Evolutionary conservation across 305 asterid species (phyloP).

Genomic region (Petunia hybrid): DNA sequence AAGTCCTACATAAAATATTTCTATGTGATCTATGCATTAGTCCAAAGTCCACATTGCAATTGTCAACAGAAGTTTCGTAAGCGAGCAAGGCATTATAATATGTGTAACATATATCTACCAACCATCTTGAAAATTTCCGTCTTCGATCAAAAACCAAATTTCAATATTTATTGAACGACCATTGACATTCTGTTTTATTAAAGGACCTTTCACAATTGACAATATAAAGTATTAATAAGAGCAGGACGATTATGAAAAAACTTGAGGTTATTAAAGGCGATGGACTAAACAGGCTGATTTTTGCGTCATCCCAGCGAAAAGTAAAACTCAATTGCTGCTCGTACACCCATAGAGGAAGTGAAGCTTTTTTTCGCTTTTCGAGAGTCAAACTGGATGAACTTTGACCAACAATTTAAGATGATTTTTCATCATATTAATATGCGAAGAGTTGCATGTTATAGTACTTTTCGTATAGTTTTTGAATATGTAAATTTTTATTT

Average conservation of each 20-base stretch:
- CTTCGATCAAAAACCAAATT: not conserved
- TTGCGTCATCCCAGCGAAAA: not conserved
- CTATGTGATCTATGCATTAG: not conserved
- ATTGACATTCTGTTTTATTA: not conserved
- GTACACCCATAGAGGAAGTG: not conserved
- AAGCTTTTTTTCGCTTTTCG: no score
- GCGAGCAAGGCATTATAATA: not conserved
- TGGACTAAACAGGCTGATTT: not conserved
- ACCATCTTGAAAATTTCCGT: constrained; percentile 11
- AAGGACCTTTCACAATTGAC: not conserved
- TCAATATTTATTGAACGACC: constrained; percentile 22
- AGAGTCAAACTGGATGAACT: no score
- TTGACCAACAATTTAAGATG: no score
- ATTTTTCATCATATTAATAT: no score
- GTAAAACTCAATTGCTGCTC: not conserved
- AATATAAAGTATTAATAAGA: not conserved
- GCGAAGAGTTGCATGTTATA: no score
- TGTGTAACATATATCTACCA: not conserved
- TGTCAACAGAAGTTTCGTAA: not conserved
- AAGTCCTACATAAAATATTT: no score
- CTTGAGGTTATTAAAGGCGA: not conserved
- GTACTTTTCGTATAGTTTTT: no score
- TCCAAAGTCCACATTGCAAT: constrained; percentile 10
- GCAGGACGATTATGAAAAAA: not conserved
- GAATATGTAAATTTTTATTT: no score